Evolutionary conservation across 2,329 filamentous ascomycete genomes (phyloP).

Genomic region (Stylonectria norvegica): DNA sequence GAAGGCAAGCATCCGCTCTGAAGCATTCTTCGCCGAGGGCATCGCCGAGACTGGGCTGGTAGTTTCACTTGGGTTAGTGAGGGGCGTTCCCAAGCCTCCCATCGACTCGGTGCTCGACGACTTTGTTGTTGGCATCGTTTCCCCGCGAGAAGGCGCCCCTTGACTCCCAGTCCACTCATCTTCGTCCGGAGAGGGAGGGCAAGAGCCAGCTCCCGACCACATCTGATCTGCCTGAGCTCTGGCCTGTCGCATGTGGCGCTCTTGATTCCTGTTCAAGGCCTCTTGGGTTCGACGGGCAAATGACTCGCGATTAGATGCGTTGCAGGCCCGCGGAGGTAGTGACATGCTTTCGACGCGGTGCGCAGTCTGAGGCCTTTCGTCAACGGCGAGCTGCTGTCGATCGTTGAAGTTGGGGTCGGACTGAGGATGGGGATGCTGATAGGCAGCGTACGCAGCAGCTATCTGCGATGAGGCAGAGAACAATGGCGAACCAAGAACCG

Average conservation of each 20-base stretch:
- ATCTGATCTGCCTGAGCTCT: conserved; percentile 13
- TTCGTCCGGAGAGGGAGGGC: conserved; percentile 46
- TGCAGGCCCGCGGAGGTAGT: neutral
- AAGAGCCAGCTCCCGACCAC: conserved; percentile 34
- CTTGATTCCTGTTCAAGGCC: neutral
- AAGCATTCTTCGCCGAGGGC: conserved; percentile 38
- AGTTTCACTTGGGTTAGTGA: conserved; percentile 54
- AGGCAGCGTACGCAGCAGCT: conserved; percentile 36
- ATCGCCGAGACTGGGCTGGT: conserved; percentile 47
- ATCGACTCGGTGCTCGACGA: conserved; percentile 54
- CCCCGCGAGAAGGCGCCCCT: conserved; percentile 35
- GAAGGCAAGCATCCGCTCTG: conserved; percentile 50
- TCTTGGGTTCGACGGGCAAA: neutral
- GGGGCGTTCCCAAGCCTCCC: conserved; percentile 45
- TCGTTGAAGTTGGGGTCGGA: conserved; percentile 44
- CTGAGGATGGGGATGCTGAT: conserved; percentile 42
- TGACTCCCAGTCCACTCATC: conserved; percentile 33
- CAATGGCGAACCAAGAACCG: conserved; percentile 34
- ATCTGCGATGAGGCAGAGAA: conserved; percentile 38
- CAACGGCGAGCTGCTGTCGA: conserved; percentile 25
- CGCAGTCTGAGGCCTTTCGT: conserved; percentile 47
- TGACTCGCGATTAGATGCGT: neutral
- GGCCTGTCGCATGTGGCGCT: conserved; percentile 3
- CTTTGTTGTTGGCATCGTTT: conserved; percentile 43
- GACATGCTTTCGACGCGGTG: conserved; percentile 38